phyloP scores from a whole-genome alignment of 1,284 basidiomycete species.

The Lignosus rhinocerotis region DNA sequence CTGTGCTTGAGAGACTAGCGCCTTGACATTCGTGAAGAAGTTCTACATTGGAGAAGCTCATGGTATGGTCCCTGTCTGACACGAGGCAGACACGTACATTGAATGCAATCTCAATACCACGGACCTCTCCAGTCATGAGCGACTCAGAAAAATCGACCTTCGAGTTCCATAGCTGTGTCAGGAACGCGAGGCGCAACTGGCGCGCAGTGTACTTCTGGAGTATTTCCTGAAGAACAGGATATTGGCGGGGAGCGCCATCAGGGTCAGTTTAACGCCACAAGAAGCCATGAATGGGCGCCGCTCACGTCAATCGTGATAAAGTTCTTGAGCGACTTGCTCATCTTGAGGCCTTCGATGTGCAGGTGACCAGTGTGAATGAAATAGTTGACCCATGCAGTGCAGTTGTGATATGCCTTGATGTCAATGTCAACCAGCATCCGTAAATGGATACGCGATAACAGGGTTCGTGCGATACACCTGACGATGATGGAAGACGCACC shows the following conservation, averaged over 20 bases:
- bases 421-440: background rate
- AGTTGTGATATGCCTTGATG: slow-evolving; percentile 85
- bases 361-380: slow-evolving; percentile 98
- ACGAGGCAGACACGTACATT: slow-evolving; percentile 60
- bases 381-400: slow-evolving; percentile 96
- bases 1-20: slow-evolving; percentile 63
- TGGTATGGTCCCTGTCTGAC: background rate
- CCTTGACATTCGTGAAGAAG: slow-evolving; percentile 90
- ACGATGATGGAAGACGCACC: slow-evolving; percentile 47
- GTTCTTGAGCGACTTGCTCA: slow-evolving; percentile 99
- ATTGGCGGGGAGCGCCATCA: background rate
- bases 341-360: slow-evolving; percentile 98
- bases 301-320: slow-evolving; percentile 97
- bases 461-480: background rate
- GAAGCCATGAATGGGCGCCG: background rate
- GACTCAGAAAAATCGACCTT: slow-evolving; percentile 95
- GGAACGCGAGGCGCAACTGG: slow-evolving; percentile 93
- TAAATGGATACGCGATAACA: background rate
- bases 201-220: slow-evolving; percentile 83
- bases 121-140: slow-evolving; percentile 87
- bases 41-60: slow-evolving; percentile 56
- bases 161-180: slow-evolving; percentile 90
- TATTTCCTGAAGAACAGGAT: slow-evolving; percentile 70
- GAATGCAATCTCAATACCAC: slow-evolving; percentile 81
- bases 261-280: background rate